Percentiles rank a stretch among this genome's conserved stretches.
These are phyloP conservation scores for Penicillium olsonii DNA, from an alignment of 2,329 filamentous ascomycete genomes.

Conservation along the genomic window DNA sequence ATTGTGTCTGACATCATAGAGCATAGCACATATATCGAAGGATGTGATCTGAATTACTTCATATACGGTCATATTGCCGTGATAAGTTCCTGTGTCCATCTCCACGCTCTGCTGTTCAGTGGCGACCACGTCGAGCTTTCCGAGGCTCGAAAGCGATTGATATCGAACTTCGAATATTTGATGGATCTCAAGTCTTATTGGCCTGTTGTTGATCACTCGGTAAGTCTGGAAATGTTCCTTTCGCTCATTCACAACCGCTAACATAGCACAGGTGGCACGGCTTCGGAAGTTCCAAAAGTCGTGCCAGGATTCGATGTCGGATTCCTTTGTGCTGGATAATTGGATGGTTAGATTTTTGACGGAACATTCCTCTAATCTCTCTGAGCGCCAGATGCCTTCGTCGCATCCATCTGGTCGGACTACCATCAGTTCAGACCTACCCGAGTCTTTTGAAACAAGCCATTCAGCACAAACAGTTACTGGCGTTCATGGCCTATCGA, in stretches of 20 bases:
- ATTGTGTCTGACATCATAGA: slow-evolving; percentile 20
- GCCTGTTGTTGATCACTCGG: slow-evolving; percentile 21
- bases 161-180: slow-evolving; percentile 24
- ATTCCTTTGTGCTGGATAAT: slow-evolving; percentile 23
- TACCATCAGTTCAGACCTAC: not conserved
- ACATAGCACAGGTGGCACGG: slow-evolving; percentile 13
- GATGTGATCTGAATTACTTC: slow-evolving; percentile 23
- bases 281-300: slow-evolving; percentile 24
- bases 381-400: slow-evolving; percentile 11
- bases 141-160: slow-evolving; percentile 15
- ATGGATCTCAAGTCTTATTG: slow-evolving; percentile 23
- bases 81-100: slow-evolving; percentile 25
- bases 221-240: not conserved
- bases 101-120: slow-evolving; percentile 22
- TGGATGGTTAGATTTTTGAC: slow-evolving; percentile 29
- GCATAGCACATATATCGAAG: slow-evolving; percentile 12
- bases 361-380: slow-evolving; percentile 19
- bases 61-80: slow-evolving; percentile 24
- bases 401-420: not conserved
- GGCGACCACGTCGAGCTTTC: slow-evolving; percentile 13
- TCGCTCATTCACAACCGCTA: not conserved
- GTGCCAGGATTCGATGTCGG: slow-evolving; percentile 19
- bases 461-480: not conserved
- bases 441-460: not conserved
- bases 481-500: slow-evolving; percentile 3